A percentile compares a stretch with the other conserved stretches of the same genome.
These are phyloP conservation scores for Arctium minus DNA, from an alignment of 129 eudicot species.

Conservation along the genomic window DNA sequence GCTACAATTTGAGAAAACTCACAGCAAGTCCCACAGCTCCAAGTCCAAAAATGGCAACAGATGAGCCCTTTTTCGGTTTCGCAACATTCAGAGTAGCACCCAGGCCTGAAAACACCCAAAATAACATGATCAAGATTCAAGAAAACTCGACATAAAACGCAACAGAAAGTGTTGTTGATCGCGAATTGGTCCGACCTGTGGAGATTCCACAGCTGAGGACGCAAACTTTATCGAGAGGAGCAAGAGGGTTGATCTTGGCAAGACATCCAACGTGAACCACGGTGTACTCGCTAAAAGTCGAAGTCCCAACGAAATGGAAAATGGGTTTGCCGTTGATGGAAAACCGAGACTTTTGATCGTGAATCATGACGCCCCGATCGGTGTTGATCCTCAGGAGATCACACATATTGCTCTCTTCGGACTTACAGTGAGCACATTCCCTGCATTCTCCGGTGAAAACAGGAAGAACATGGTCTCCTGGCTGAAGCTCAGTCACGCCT, in stretches of 20 bases:
- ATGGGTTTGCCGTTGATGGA: constrained; percentile 7
- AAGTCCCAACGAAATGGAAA: constrained; percentile 64
- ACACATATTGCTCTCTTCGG: not conserved
- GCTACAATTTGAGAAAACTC: too few species aligned
- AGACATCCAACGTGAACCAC: constrained; percentile 57
- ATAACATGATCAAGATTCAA: not conserved
- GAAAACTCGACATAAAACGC: not conserved
- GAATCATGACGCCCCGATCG: constrained; percentile 52
- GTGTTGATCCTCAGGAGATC: constrained; percentile 51
- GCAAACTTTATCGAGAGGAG: not conserved
- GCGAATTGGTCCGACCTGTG: not conserved
- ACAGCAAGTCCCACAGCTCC: constrained; percentile 75
- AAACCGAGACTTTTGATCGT: not conserved
- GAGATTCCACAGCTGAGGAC: constrained; percentile 12
- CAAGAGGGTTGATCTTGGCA: constrained; percentile 31
- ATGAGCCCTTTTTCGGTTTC: constrained; percentile 66
- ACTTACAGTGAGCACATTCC: not conserved
- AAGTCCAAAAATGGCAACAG: constrained; percentile 81
- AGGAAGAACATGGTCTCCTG: constrained; percentile 74
- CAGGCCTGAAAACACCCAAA: constrained; percentile 35
- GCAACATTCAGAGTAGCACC: constrained; percentile 97
- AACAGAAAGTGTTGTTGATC: not conserved
- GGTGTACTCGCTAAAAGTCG: constrained; percentile 27
- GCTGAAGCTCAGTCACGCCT: constrained; percentile 54
- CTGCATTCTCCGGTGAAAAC: constrained; percentile 67